phyloP scores from a whole-genome alignment of 495 filamentous ascomycete genomes.

The Cenococcum geophilum region DNA sequence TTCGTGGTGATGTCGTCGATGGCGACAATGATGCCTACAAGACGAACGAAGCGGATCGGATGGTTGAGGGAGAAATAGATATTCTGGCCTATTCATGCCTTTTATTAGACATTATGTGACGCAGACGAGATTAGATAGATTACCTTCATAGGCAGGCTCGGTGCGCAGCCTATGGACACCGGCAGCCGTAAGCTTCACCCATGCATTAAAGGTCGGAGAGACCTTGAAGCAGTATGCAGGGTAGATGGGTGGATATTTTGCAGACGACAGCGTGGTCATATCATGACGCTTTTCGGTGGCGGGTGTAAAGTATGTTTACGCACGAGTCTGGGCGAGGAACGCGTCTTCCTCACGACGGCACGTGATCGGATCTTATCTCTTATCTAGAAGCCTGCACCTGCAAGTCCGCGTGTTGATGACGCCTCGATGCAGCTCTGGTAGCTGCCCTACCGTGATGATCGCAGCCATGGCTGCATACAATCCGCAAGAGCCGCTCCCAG shows the following conservation, averaged over 20 bases:
- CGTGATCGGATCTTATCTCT: neutral
- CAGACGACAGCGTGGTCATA: slow-evolving; percentile 45
- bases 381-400: neutral
- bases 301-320: slow-evolving; percentile 5
- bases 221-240: slow-evolving; percentile 77
- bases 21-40: slow-evolving; percentile 71
- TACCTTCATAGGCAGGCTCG: slow-evolving; percentile 64
- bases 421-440: neutral
- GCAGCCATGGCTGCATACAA: neutral
- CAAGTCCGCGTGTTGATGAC: neutral
- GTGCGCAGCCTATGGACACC: slow-evolving; percentile 59
- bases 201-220: slow-evolving; percentile 75
- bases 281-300: slow-evolving; percentile 32
- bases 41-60: slow-evolving; percentile 76
- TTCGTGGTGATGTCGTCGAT: slow-evolving; percentile 55
- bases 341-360: neutral
- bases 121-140: neutral
- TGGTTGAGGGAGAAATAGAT: slow-evolving; percentile 81
- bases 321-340: neutral
- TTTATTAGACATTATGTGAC: neutral
- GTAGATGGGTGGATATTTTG: slow-evolving; percentile 51
- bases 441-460: neutral
- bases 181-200: slow-evolving; percentile 69
- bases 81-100: slow-evolving; percentile 50
- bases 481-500: slow-evolving; percentile 21